Conservation (phyloP, 768 basidiomycete genomes). For the Pleurotus platypus region DNA sequence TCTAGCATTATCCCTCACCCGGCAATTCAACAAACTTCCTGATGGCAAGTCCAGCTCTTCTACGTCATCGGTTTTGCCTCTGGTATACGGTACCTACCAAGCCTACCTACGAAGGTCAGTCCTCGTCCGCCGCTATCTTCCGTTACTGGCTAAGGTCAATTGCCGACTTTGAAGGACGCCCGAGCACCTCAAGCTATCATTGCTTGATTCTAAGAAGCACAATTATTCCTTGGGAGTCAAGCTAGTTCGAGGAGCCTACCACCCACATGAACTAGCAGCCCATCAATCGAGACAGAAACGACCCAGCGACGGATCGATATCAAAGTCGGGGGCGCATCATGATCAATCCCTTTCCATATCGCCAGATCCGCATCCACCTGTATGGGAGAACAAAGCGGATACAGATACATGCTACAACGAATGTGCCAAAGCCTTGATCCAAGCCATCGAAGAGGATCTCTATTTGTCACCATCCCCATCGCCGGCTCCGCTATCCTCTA, state of each 20-base stretch:
- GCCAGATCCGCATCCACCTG: conserved; percentile 56
- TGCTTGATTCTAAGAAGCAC: conserved; percentile 61
- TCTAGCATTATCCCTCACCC: conserved; percentile 68
- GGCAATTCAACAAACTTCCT: conserved; percentile 63
- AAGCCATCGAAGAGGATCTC: conserved; percentile 52
- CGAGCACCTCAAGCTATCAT: conserved; percentile 57
- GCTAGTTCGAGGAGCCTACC: conserved; percentile 92
- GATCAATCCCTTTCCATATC: conserved; percentile 43
- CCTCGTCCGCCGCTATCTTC: not conserved
- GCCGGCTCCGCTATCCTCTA: conserved; percentile 5
- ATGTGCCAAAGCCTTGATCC: conserved; percentile 55
- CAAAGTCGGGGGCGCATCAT: not conserved
- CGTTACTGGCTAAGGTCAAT: conserved; percentile 1
- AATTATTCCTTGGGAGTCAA: conserved; percentile 84
- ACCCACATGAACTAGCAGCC: conserved; percentile 65
- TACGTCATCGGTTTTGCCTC: conserved; percentile 45
- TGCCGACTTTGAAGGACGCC: conserved; percentile 46
- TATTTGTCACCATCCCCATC: not conserved
- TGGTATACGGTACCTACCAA: conserved; percentile 86
- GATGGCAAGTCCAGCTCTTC: conserved; percentile 10
- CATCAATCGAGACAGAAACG: conserved; percentile 23
- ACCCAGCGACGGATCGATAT: not conserved
- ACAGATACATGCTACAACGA: conserved; percentile 75
- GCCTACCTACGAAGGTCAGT: conserved; percentile 76
- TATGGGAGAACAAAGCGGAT: conserved; percentile 63